Percentiles rank a stretch among this genome's conserved stretches.
These are phyloP conservation scores for Bipolaris victoriae DNA, from an alignment of 2,329 filamentous ascomycete genomes.

Conservation along the genomic window DNA sequence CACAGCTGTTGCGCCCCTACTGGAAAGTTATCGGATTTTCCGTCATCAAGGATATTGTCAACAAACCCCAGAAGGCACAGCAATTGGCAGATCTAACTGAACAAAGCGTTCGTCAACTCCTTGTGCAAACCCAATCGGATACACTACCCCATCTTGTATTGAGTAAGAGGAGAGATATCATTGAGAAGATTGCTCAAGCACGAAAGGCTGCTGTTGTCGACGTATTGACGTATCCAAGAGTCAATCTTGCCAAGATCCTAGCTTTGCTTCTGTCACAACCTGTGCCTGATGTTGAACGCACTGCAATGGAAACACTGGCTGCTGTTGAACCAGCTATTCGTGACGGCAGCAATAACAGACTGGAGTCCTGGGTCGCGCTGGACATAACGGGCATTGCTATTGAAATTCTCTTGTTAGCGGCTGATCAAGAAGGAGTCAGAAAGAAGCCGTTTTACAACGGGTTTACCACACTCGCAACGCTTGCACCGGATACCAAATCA, in stretches of 20 bases:
- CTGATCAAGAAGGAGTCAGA: slow-evolving; percentile 65
- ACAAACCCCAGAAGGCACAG: slow-evolving; percentile 80
- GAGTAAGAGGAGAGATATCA: slow-evolving; percentile 75
- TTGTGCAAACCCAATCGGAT: slow-evolving; percentile 77
- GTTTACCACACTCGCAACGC: slow-evolving; percentile 53
- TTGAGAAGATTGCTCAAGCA: slow-evolving; percentile 80
- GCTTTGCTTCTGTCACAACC: slow-evolving; percentile 64
- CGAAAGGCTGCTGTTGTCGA: slow-evolving; percentile 64
- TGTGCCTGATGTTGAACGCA: slow-evolving; percentile 69
- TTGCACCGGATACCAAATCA: slow-evolving; percentile 55
- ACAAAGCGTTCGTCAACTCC: slow-evolving; percentile 74
- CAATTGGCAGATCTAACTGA: slow-evolving; percentile 81
- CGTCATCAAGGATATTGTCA: slow-evolving; percentile 79
- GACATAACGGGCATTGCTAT: slow-evolving; percentile 79
- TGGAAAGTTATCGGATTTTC: slow-evolving; percentile 85
- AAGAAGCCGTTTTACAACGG: slow-evolving; percentile 60
- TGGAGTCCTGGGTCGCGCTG: slow-evolving; percentile 72
- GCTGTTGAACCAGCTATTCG: slow-evolving; percentile 74
- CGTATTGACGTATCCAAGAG: slow-evolving; percentile 62
- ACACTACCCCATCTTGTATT: slow-evolving; percentile 88
- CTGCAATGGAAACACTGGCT: slow-evolving; percentile 71
- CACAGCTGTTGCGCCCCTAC: slow-evolving; percentile 80
- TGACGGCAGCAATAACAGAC: slow-evolving; percentile 59
- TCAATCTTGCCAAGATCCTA: slow-evolving; percentile 65
- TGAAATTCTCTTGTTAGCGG: slow-evolving; percentile 80